Evolutionary conservation across 208 protist genomes (phyloP).

Genomic region (Trypanosoma vivax): DNA sequence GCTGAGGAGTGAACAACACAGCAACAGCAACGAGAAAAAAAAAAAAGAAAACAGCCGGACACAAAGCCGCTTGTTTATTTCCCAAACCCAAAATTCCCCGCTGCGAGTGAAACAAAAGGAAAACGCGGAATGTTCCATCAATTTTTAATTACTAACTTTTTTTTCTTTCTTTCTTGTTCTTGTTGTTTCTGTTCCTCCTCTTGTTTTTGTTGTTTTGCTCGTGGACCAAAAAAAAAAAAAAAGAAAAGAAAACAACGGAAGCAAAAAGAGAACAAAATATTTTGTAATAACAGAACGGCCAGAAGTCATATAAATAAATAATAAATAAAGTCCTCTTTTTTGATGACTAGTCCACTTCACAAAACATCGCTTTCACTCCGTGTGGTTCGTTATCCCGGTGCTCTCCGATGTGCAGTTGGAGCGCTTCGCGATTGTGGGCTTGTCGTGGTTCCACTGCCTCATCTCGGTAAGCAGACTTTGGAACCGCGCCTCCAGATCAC

Average conservation of each 20-base stretch:
- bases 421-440: no score
- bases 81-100: background rate
- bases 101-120: background rate
- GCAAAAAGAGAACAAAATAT: no score
- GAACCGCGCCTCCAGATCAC: constrained; percentile 11
- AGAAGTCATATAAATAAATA: no score
- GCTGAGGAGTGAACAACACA: background rate
- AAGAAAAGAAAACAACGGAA: no score
- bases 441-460: constrained; percentile 2
- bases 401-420: no score
- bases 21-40: background rate
- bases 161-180: constrained; percentile 4
- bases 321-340: no score
- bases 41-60: background rate
- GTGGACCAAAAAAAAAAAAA: no score
- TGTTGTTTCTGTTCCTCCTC: background rate
- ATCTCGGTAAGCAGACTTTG: constrained; percentile 9
- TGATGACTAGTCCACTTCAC: background rate
- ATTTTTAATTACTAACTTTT: background rate
- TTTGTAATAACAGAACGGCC: no score
- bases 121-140: background rate
- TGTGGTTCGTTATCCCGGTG: background rate
- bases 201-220: constrained; percentile 3
- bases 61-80: background rate
- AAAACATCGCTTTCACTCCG: background rate